Base-by-base conservation (phyloP, 202 grass and related monocot genomes). In the Cymbopogon flexuosus region DNA sequence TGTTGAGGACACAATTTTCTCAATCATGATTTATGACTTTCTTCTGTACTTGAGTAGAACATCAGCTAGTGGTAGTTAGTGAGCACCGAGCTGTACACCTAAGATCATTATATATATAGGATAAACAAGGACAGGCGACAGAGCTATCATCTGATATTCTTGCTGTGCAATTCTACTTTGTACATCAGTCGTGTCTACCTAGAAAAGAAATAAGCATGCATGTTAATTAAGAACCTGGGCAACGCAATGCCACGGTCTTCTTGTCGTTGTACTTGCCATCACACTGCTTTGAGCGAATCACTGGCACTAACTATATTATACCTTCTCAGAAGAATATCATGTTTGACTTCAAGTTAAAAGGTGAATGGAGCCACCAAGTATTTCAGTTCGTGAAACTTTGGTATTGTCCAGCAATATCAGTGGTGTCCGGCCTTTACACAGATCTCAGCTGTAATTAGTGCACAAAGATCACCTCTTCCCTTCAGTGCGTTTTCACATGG, bases 401-500 rank as follows among this genome's bases (percentile, higher is more conserved):
- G 42, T 33, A 64, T 1, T 52, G 31, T 73, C 83, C 73, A 82
- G 79, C 65, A 82, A 51, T 37, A 81, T 67, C 59, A 77, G 37
- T 21, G 57, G 59, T 59, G 37, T 60, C 41, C 16, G 31, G 33
- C 76, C 60, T 82, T 78, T 89, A 65, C 47, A 81, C 47, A 81
- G 79, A 85, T 77, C 72, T 65, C 57, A 59, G 81, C 65, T 81
- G 78, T 85, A 72, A 68, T 61, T 74, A 86, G 78, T 85, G 87
- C 83, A 83, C 73, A 2, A 67, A 86, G 83, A 89, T 85, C 67
- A 60, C 80, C 46, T 60, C 58, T 70, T 6, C 69, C 54, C 70
- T 65, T 76, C 0, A 13, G 21, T 54, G 76, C 42, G 71, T 64
- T 87, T 87, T 90, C 81, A 75, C 83, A 79, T 45, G 9, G 68